Evolutionary conservation across 768 basidiomycete genomes (phyloP).

Genomic region (Lentinus brumalis): DNA sequence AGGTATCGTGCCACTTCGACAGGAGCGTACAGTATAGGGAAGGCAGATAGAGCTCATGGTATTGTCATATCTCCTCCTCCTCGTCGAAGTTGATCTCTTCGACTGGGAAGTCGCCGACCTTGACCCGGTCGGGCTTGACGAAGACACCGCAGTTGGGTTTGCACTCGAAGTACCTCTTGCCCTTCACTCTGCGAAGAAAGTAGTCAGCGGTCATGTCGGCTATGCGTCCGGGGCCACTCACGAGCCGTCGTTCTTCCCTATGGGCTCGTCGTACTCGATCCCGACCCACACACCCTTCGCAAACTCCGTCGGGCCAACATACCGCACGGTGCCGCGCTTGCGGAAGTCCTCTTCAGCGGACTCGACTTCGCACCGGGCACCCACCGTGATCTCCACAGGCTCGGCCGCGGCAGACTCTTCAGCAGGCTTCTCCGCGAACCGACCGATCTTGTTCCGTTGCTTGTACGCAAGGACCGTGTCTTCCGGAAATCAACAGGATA

Average conservation of each 20-base stretch:
- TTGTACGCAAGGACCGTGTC: conserved; percentile 92
- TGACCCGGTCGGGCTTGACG: conserved; percentile 80
- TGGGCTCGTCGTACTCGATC: conserved; percentile 92
- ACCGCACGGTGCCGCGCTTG: conserved; percentile 85
- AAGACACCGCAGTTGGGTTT: conserved; percentile 79
- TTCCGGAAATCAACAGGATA: conserved; percentile 32
- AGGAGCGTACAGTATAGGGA: no score
- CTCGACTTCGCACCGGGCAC: conserved; percentile 83
- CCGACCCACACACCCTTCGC: conserved; percentile 84
- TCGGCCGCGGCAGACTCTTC: conserved; percentile 35
- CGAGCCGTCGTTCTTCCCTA: conserved; percentile 96
- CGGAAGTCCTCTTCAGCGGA: conserved; percentile 65
- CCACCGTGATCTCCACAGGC: conserved; percentile 56
- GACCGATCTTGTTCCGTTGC: conserved; percentile 82
- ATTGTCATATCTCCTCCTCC: conserved; percentile 72
- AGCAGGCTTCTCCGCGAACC: conserved; percentile 65
- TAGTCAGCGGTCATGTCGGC: conserved; percentile 4
- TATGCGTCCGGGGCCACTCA: conserved; percentile 45
- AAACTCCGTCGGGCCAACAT: conserved; percentile 80
- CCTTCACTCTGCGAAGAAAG: conserved; percentile 63
- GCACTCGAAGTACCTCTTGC: conserved; percentile 84
- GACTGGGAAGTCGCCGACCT: conserved; percentile 84
- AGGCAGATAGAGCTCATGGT: no score
- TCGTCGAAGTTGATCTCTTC: conserved; percentile 77
- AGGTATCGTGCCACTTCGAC: neutral